phyloP scores from a whole-genome alignment of 129 eudicot species.

The Mikania micrantha region DNA sequence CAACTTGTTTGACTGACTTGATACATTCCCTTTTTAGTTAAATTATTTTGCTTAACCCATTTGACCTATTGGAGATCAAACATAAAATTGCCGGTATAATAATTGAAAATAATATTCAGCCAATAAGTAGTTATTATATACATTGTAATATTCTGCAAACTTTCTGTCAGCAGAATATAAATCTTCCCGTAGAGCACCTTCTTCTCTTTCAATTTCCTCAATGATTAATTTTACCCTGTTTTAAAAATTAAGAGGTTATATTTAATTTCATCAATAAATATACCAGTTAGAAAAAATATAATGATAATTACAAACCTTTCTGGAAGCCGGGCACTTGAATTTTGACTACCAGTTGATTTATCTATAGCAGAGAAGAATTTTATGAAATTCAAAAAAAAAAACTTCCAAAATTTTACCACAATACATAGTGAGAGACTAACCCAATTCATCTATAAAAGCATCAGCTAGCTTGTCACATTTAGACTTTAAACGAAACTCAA shows the following conservation, averaged over 20 bases:
- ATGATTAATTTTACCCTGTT: constrained; percentile 85
- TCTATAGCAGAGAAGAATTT: constrained; percentile 33
- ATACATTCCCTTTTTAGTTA: background rate
- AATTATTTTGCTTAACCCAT: background rate
- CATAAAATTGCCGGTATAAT: no score
- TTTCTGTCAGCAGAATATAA: constrained; percentile 94
- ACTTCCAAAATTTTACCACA: background rate
- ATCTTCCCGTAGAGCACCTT: constrained; percentile 84
- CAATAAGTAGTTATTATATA: constrained; percentile 23
- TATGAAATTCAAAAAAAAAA: background rate
- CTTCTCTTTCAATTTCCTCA: constrained; percentile 99
- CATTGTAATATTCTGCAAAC: constrained; percentile 95
- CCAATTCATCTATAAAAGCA: constrained; percentile 70
- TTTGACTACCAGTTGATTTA: constrained; percentile 55
- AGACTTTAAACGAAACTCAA: constrained; percentile 69
- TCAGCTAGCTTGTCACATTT: constrained; percentile 89
- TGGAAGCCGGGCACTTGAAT: constrained; percentile 79
- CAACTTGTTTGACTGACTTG: background rate
- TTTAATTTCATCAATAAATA: background rate
- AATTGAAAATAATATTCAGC: background rate
- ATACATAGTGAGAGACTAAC: constrained; percentile 37
- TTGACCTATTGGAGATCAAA: background rate
- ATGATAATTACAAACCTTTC: constrained; percentile 56
- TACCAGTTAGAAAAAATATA: background rate
- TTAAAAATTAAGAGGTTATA: background rate